Evolutionary conservation across 768 basidiomycete species (phyloP), one percentile per base, ranked within the genome.

Genomic region (Lentinula boryana): DNA sequence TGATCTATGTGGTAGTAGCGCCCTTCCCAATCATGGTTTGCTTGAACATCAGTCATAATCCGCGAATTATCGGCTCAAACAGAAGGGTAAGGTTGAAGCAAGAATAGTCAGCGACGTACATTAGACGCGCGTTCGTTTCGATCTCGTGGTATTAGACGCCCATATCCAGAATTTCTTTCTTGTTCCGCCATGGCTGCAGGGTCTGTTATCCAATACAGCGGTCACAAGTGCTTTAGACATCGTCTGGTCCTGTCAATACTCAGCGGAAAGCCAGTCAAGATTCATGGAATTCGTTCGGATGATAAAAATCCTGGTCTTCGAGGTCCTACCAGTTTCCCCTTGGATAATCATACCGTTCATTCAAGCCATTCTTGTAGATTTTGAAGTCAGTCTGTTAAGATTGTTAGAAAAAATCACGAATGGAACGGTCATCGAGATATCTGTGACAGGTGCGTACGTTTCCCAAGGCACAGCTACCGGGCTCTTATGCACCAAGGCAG

Each of bases 231-330:
- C 75, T 78, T 99, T 33, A 82, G 96, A 18, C 85, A 88, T 63
- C 87, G 95, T 32, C 78, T 98, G 4, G 88, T 95, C 0, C 80
- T 98, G n/a, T 91, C 92, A 0, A 80, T 98, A 18, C 80, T 98
- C 40, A 94, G 92, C 53, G 93, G 95, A 56, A 91, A 89, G 67
- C 76, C 88, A 44, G 83, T 96, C 3, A 82, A 85, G 60, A 89
- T 98, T 43, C 88, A 94, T 68, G 87, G 85, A 65, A 97, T 99
- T 62, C 86, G 97, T 31, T 78, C 91, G 0, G 86, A 93, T 35
- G 95, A 98, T 74, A 94, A 94, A 68, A 90, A 98, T 71, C 95
- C 96, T 27, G 97, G 97, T 71, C 75, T 99, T n/a, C 78, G 86
- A 82, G 93, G 93, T 93, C 60, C 50, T 76, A 60, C 38, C 35